Base-by-base conservation (phyloP, 2,329 filamentous ascomycete species). In the Calonectria pauciramosa region DNA sequence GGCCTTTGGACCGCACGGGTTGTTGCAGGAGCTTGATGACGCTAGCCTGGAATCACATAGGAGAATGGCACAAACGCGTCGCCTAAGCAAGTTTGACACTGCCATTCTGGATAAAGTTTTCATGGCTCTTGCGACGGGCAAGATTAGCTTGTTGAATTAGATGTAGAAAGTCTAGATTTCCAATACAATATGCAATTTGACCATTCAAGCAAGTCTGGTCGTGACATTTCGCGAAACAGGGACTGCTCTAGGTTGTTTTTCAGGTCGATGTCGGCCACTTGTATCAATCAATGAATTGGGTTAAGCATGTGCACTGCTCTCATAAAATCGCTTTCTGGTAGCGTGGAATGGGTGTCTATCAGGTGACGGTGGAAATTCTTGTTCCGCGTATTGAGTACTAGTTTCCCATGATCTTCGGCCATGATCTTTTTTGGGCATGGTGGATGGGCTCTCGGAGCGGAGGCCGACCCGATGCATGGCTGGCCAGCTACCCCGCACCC, bases 1-100 rank as follows among this genome's bases (percentile, higher is more conserved):
- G 4, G 86, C 83, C 0, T 87, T 86, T 80, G 86, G 86, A 1
- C 86, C 86, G 18, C 69, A 84, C 44, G 86, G 87, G 0, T 81
- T 82, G 16, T 84, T 80, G 66, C 80, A 78, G 52, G 83, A 85
- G 69, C 83, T 88, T 11, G 79, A 82, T 54, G 80, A 84, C 41
- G 70, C 36, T 8, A 82, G 83, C 75, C 84, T 52, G 77, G 82
- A 71, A 68, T 54, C 65, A 3, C 65, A 64, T 18, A 47, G 75
- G 28, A 73, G 75, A 32, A 72, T 68, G 34, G 8, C 34, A 2
- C 52, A 72, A 18, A 34, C 56, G 14, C 13, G 41, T 6, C 30
- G 20, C 10, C 28, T 72, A 0, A 6, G 18, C 11, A 23, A 34
- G 7, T 23, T 52, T 5, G 34, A 38, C 26, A 16, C 20, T 6